Conservation (phyloP, 2,329 filamentous ascomycete species). For the Penicillium nordicum region DNA sequence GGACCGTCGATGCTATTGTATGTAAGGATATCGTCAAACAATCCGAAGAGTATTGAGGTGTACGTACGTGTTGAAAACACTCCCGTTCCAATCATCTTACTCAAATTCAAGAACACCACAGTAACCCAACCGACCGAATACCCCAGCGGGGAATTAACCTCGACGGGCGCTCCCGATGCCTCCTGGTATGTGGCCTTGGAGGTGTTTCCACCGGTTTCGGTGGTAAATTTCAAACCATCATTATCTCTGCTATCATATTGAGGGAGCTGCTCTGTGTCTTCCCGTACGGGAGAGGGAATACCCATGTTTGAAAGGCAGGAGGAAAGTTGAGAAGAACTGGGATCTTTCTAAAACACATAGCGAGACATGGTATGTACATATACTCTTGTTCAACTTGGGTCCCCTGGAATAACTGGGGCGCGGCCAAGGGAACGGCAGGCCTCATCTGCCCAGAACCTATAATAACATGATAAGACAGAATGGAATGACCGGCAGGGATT, state of each 20-base stretch:
- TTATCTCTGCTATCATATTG: conserved; percentile 2
- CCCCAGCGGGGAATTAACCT: conserved; percentile 56
- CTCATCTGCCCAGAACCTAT: background rate
- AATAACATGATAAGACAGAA: background rate
- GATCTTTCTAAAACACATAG: background rate
- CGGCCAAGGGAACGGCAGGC: background rate
- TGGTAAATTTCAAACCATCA: conserved; percentile 4
- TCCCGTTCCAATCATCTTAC: conserved; percentile 62
- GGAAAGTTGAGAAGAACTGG: background rate
- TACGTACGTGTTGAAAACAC: conserved; percentile 62
- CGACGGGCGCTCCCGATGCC: conserved; percentile 60
- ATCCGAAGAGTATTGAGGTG: background rate
- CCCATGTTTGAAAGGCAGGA: background rate
- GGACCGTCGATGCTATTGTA: conserved; percentile 51
- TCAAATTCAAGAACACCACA: conserved; percentile 59
- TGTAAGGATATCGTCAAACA: background rate
- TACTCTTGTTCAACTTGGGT: background rate
- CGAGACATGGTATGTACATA: background rate
- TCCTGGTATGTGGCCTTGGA: conserved; percentile 56
- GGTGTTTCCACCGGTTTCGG: conserved; percentile 40
- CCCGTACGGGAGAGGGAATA: background rate
- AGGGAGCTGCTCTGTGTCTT: background rate
- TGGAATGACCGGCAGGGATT: background rate
- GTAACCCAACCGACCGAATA: conserved; percentile 57
- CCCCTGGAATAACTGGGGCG: background rate